A percentile compares a stretch with the other conserved stretches of the same genome.
These are phyloP conservation scores for Citeromyces matritensis DNA, from an alignment of 805 yeast species.

Conservation along the genomic window DNA sequence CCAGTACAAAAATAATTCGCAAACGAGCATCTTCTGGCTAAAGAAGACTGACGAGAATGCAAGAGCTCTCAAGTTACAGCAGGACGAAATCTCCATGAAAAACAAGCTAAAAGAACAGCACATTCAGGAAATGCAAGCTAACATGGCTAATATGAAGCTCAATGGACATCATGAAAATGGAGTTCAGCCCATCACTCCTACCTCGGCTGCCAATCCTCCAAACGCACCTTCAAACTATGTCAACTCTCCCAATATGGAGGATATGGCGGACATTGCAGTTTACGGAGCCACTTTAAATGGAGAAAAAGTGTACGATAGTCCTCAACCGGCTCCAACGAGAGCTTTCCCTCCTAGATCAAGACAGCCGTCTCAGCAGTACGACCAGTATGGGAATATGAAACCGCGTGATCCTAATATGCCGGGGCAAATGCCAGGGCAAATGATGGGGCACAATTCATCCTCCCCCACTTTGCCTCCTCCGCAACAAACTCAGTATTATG, in stretches of 20 bases:
- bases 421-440: slow-evolving; percentile 1
- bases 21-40: slow-evolving; percentile 15
- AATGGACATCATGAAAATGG: slow-evolving; percentile 11
- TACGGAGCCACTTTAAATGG: too few relatives aligned
- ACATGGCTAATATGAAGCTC: too few relatives aligned
- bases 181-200: too few relatives aligned
- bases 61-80: slow-evolving; percentile 11
- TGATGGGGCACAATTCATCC: slow-evolving; percentile 4
- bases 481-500: slow-evolving; percentile 15
- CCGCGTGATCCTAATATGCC: slow-evolving; percentile 1
- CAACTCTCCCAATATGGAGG: too few relatives aligned
- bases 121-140: too few relatives aligned
- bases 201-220: too few relatives aligned
- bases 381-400: slow-evolving; percentile 3
- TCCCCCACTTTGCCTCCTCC: slow-evolving; percentile 15
- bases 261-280: too few relatives aligned
- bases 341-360: too few relatives aligned
- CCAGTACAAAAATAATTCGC: slow-evolving; percentile 29
- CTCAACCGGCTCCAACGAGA: too few relatives aligned
- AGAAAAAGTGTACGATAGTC: too few relatives aligned
- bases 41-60: slow-evolving; percentile 15
- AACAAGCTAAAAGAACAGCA: slow-evolving; percentile 14
- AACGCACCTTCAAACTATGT: too few relatives aligned
- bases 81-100: slow-evolving; percentile 10
- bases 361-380: too few relatives aligned